Base-by-base conservation (phyloP, 2,329 filamentous ascomycete genomes). In the Cladophialophora psammophila region DNA sequence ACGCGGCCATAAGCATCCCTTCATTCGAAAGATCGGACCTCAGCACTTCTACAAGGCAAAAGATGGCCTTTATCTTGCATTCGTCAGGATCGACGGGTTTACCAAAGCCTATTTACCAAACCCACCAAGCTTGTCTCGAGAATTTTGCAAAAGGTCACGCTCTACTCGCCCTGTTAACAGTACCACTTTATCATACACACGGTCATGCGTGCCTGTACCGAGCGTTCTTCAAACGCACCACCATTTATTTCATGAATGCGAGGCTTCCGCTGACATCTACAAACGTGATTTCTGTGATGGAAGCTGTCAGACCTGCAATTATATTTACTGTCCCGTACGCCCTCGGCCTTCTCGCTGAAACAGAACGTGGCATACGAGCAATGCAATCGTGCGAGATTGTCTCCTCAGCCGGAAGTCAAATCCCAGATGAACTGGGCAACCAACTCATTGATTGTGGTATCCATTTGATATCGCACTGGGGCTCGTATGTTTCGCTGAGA, bases 261-360 rank as follows among this genome's bases (percentile, higher is more conserved):
- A 78, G 79, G 1, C 72, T 88, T 2, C 87, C 87, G 0, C 75
- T 89, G 2, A 87, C 87, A 0, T 78, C 77, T 1, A 76, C 79
- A 13, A 78, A 82, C n/a, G 75, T 88, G 1, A 74, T 84, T 1
- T 74, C 77, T 3, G 81, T 81, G 12, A 79, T 87, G 70, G 69
- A 76, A 10, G 75, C 74, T 6, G 74, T 81, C 63, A 70, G 80
- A 26, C 80, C 83, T 0, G 81, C 89, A 59, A 83, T 85, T 15
- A 83, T 90, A 35, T 84, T 88, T 65, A 83, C 81, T 2, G 88
- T 91, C 0, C 64, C 89, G 0, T 91, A 90, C 69, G 84, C 86
- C 0, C 75, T 91, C 15, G 90, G 90, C 72, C 76, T 91, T 0
- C 79, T 91, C 1, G 83, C 84, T 0, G 89, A 91, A 72, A 82